Base-by-base conservation (phyloP, 345 rosid species). In the Zanthoxylum bungeanum region DNA sequence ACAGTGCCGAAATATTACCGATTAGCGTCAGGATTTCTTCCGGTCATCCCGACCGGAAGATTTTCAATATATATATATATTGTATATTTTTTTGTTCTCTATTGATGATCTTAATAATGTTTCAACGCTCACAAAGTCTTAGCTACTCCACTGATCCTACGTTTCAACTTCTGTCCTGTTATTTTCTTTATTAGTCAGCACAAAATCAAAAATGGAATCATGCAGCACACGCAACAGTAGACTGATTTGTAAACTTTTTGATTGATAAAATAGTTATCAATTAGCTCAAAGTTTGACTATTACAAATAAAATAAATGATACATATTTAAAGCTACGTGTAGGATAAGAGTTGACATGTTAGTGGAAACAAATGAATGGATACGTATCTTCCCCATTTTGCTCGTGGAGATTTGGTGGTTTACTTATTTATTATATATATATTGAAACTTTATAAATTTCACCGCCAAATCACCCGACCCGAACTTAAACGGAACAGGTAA, bases 261-360 rank as follows among this genome's bases (percentile, higher is more conserved):
- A 7, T 10, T 22, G 28, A 16, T 16, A 39, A 9, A 27, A 39
- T 40, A 30, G 25, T 60, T 31, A 4, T 65, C 5, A 19, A 28
- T 19, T 14, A 19, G 19, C 8, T 34, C 24, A 12, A 59, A 16
- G n/a, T 52, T 67, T 67, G 36, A 68, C 63, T 9, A 27, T 1
- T 55, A 12, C 17, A 10, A 11, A 8, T 12, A 27, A 40, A 37
- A 39, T 25, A 42, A 69, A 34, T 51, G 22, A 50, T 14, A 33
- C 11, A 36, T 68, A 52, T 21, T 69, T 25, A 39, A 19, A n/a
- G 9, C 19, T 33, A 71, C 42, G 74, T 28, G 78, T 67, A 58
- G 66, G 76, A 62, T 66, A 76, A 60, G 73, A 50, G 50, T 79
- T 51, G 68, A 69, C 40, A 57, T 56, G 34, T 30, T 27, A 39